Percentiles rank a stretch among this genome's conserved stretches.
phyloP scores from a whole-genome alignment of 2,329 filamentous ascomycete genomes.

The Aspergillus clavatus region DNA sequence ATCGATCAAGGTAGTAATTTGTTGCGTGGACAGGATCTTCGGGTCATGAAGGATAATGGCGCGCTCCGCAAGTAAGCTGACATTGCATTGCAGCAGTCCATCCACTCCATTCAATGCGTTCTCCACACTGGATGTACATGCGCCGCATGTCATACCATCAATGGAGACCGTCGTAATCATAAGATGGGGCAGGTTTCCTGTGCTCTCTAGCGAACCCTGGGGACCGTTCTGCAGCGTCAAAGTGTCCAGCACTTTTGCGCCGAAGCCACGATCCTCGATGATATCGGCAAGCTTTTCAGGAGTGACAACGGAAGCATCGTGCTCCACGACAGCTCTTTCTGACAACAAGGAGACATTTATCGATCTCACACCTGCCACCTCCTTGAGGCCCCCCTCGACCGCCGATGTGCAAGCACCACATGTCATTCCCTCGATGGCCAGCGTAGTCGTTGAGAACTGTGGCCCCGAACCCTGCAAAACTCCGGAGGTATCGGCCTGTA shows the following conservation, averaged over 20 bases:
- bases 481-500: conserved; percentile 38
- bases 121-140: conserved; percentile 89
- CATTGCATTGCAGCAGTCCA: conserved; percentile 84
- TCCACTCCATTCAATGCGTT: conserved; percentile 70
- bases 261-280: conserved; percentile 70
- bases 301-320: conserved; percentile 57
- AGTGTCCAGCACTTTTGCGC: conserved; percentile 71
- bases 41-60: conserved; percentile 83
- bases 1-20: conserved; percentile 79
- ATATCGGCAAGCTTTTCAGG: conserved; percentile 53
- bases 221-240: conserved; percentile 37
- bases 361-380: conserved; percentile 65
- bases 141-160: conserved; percentile 96
- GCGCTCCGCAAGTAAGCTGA: conserved; percentile 87
- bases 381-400: conserved; percentile 73
- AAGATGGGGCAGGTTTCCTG: conserved; percentile 31
- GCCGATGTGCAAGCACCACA: conserved; percentile 86
- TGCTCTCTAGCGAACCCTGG: conserved; percentile 33
- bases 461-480: conserved; percentile 28
- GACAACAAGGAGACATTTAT: conserved; percentile 81
- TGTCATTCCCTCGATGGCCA: conserved; percentile 83
- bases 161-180: conserved; percentile 81
- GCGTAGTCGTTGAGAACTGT: conserved; percentile 60
- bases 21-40: conserved; percentile 62
- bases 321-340: conserved; percentile 78